These are phyloP conservation scores for Solanum piurae DNA, from an alignment of 257 asterid species.

Conservation along the genomic window DNA sequence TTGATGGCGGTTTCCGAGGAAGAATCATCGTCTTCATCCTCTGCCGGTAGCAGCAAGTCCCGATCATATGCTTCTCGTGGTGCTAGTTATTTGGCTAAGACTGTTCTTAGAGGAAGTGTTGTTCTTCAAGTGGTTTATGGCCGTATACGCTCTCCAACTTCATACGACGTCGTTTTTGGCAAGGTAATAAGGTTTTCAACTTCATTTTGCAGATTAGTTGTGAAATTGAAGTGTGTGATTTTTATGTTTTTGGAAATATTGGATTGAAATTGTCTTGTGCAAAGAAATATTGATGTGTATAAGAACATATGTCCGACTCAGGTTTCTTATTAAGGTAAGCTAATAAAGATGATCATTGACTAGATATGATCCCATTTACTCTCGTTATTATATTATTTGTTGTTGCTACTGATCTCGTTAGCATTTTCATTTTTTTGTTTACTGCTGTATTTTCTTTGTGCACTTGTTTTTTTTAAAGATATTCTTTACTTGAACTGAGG, in stretches of 20 bases:
- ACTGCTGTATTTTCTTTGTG: background rate
- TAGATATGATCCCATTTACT: background rate
- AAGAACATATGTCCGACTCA: background rate
- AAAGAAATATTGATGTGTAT: background rate
- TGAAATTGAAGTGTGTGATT: background rate
- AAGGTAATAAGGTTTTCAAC: background rate
- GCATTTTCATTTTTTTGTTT: background rate
- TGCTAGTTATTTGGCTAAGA: slow-evolving; percentile 66
- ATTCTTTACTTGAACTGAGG: background rate
- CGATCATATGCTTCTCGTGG: slow-evolving; percentile 29
- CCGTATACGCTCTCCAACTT: slow-evolving; percentile 65
- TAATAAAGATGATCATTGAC: background rate
- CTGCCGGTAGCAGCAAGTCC: slow-evolving; percentile 21
- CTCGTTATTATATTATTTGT: background rate
- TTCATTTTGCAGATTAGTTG: background rate
- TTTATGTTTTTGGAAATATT: background rate
- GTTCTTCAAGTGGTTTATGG: slow-evolving; percentile 74
- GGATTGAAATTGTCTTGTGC: background rate
- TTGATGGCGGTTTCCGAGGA: slow-evolving; percentile 50
- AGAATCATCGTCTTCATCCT: slow-evolving; percentile 50
- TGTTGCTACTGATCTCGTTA: background rate
- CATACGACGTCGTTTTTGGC: slow-evolving; percentile 70
- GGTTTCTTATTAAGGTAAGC: background rate
- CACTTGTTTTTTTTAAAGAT: background rate
- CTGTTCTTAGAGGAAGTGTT: slow-evolving; percentile 77